Evolutionary conservation across 768 basidiomycete species (phyloP), one percentile per base, ranked within the genome.

Genomic region (Leccinum ochraceum): DNA sequence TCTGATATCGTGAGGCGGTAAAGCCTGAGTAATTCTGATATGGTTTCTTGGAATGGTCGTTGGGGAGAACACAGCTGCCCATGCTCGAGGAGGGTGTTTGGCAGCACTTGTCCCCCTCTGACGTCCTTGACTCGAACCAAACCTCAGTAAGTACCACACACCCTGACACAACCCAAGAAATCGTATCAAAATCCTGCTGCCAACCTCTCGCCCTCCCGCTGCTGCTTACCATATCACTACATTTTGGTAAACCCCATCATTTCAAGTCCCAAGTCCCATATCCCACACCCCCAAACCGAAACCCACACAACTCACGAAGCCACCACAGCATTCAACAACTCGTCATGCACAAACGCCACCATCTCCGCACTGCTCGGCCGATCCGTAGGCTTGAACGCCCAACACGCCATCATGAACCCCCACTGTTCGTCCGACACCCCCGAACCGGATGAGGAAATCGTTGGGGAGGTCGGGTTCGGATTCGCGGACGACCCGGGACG

Each of bases 351-450:
- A 20, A 73, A 73, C 3, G n/a, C 10, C 3, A 64, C 57, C 39
- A 78, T 69, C 30, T 75, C 73, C 22, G 49, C 53, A 34, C 66
- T 66, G 22, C 65, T 65, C 8, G 80, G 79, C 44, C 81, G 69
- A 57, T 56, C 67, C 63, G 20, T 7, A 66, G 58, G 42, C 14
- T 70, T 71, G 37, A 70, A 75, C 3, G 65, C 70, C 70, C 71
- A 73, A 54, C 72, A 71, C 17, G 3, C 6, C 37, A 56, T 60
- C 60, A 74, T 66, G 28, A 71, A 69, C 0, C 39, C 8, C 71
- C 71, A 74, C n/a, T 62, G 67, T 13, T 56, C 59, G 37, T 71
- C 67, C 20, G 54, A 53, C 11, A 71, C 42, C n/a, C 9, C 0
- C 9, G 44, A 46, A 44, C n/a, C n/a, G 20, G 10, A 20, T 2